Conservation (phyloP, 1,284 basidiomycete genomes). For the Leccinum huronense region DNA sequence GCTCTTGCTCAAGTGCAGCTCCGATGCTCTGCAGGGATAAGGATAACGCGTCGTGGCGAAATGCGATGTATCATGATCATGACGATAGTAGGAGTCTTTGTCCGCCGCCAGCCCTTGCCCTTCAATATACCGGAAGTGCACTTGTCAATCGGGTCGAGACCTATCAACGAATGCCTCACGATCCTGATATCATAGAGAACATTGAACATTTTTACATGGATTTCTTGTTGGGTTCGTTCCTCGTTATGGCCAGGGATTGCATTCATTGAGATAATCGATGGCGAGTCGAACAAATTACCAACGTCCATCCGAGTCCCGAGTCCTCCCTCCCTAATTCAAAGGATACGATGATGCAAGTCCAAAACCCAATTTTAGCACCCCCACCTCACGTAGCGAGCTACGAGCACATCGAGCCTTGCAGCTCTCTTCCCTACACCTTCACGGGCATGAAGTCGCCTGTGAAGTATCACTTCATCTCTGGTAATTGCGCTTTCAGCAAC, state of each 20-base stretch:
- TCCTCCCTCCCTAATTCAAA: no score
- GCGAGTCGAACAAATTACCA: no score
- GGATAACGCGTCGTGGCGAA: slow-evolving; percentile 47
- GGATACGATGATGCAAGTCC: no score
- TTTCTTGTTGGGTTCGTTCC: slow-evolving; percentile 70
- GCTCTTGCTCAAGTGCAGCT: background rate
- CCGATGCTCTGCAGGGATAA: slow-evolving; percentile 16
- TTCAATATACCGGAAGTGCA: slow-evolving; percentile 96
- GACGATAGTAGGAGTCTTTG: slow-evolving; percentile 71
- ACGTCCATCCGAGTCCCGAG: no score
- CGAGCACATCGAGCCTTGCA: no score
- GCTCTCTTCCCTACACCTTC: no score
- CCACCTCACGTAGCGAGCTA: no score
- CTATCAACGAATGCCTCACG: slow-evolving; percentile 93
- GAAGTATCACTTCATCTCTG: no score
- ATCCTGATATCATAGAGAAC: slow-evolving; percentile 95
- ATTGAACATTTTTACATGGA: slow-evolving; percentile 97
- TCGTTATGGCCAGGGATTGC: background rate
- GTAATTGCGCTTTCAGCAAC: no score
- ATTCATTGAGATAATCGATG: slow-evolving; percentile 53
- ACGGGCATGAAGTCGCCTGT: no score
- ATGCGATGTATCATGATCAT: slow-evolving; percentile 94
- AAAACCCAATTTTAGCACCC: no score
- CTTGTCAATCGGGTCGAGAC: slow-evolving; percentile 97
- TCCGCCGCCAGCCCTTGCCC: slow-evolving; percentile 71